Conservation (phyloP, 306 rosid species). For the Carpinus fangiana region DNA sequence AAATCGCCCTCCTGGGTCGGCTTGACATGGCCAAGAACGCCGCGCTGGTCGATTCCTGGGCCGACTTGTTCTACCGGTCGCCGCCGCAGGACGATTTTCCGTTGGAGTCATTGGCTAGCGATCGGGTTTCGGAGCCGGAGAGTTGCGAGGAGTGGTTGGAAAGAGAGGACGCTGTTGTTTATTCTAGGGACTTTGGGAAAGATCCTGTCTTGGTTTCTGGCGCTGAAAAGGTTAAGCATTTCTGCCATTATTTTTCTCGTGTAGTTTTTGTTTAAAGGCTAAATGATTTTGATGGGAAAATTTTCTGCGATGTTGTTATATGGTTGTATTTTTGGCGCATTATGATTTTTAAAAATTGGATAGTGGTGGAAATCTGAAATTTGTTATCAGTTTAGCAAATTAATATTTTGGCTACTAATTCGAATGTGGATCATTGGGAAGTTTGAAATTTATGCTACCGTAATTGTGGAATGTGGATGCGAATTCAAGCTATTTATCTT, state of each 20-base stretch:
- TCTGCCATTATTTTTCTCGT: not conserved
- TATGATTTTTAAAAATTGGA: not conserved
- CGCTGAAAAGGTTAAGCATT: conserved; percentile 56
- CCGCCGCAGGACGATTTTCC: conserved; percentile 34
- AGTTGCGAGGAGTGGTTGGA: conserved; percentile 85
- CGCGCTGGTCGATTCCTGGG: conserved; percentile 63
- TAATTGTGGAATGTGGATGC: not conserved
- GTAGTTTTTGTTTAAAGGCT: not conserved
- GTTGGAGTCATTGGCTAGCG: conserved; percentile 24
- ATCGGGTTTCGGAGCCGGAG: conserved; percentile 40
- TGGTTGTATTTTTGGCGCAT: not conserved
- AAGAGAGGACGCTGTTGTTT: conserved; percentile 71
- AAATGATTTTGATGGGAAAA: not conserved
- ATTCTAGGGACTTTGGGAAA: conserved; percentile 64
- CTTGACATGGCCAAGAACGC: conserved; percentile 82
- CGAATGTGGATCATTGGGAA: not conserved
- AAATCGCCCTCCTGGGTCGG: conserved; percentile 78
- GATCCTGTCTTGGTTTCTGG: conserved; percentile 77
- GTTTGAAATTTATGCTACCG: not conserved
- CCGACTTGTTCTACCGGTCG: conserved; percentile 61
- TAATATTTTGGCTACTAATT: conserved; percentile 1
- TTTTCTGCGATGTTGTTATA: not conserved
- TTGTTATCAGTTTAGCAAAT: not conserved
- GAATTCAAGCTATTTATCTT: not conserved
- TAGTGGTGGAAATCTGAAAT: not conserved